phyloP scores from a whole-genome alignment of 345 rosid species.

The Aegle marmelos region DNA sequence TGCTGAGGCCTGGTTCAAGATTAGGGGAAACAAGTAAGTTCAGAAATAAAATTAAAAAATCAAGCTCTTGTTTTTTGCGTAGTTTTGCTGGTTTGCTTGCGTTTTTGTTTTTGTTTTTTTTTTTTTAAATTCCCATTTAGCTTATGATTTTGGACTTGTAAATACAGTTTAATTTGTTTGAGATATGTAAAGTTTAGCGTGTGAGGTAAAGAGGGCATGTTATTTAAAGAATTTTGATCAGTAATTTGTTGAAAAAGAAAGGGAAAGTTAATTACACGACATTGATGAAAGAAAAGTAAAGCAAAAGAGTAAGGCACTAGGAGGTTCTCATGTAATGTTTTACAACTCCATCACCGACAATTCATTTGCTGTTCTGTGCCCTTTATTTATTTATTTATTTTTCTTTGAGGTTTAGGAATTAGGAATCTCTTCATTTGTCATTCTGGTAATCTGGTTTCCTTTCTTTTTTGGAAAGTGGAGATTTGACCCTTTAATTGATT shows the following conservation, averaged over 20 bases:
- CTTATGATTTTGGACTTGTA: neutral
- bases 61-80: neutral
- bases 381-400: neutral
- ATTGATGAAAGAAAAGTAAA: constrained; percentile 19
- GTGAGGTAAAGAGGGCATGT: neutral
- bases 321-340: constrained; percentile 25
- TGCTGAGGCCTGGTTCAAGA: constrained; percentile 98
- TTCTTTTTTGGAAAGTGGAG: constrained; percentile 30
- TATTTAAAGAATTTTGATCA: constrained; percentile 8
- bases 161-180: neutral
- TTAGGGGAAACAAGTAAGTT: constrained; percentile 86
- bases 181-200: constrained; percentile 3
- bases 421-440: constrained; percentile 31
- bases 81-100: neutral
- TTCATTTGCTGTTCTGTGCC: constrained; percentile 8
- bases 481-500: constrained; percentile 22
- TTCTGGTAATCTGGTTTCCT: constrained; percentile 19
- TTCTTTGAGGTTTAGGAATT: constrained; percentile 27
- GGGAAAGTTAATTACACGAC: neutral
- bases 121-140: neutral
- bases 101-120: neutral
- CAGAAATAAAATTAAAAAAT: neutral
- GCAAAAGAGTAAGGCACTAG: constrained; percentile 19
- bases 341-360: constrained; percentile 23
- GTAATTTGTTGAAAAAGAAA: constrained; percentile 4